A percentile compares a stretch with the other conserved stretches of the same genome.
Conservation (phyloP, 257 asterid genomes). For the Petrea volubilis region DNA sequence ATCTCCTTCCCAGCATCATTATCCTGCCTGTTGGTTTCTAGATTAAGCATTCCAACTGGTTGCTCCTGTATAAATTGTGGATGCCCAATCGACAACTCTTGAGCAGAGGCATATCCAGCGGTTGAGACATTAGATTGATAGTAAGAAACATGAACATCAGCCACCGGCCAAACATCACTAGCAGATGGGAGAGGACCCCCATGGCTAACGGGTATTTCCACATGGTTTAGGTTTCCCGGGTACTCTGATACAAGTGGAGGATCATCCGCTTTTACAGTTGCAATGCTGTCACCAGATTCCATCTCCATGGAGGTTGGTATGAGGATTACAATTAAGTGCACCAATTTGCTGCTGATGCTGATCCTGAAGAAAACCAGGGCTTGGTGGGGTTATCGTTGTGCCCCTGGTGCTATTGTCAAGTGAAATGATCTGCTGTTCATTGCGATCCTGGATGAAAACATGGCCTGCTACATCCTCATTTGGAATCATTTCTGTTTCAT, state of each 20-base stretch:
- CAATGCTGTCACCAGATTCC: slow-evolving; percentile 38
- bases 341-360: slow-evolving; percentile 40
- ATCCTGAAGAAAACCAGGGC: slow-evolving; percentile 36
- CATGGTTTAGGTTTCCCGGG: slow-evolving; percentile 43
- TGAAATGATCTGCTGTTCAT: slow-evolving; percentile 36
- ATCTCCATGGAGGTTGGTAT: slow-evolving; percentile 42
- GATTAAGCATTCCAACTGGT: slow-evolving; percentile 41
- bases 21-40: slow-evolving; percentile 42
- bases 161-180: slow-evolving; percentile 64
- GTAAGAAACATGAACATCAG: slow-evolving; percentile 53
- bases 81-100: slow-evolving; percentile 59
- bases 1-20: slow-evolving; percentile 49
- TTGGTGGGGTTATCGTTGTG: slow-evolving; percentile 30
- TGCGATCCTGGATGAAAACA: slow-evolving; percentile 35
- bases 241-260: slow-evolving; percentile 44
- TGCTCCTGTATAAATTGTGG: slow-evolving; percentile 57
- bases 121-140: slow-evolving; percentile 47
- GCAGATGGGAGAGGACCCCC: slow-evolving; percentile 42
- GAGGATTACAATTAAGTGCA: slow-evolving; percentile 41
- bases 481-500: slow-evolving; percentile 30
- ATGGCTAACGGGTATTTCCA: slow-evolving; percentile 44
- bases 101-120: slow-evolving; percentile 54
- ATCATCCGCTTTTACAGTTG: slow-evolving; percentile 41
- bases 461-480: slow-evolving; percentile 41
- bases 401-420: slow-evolving; percentile 27